These are phyloP conservation scores for Ceratobasidium sp. DNA, from an alignment of 1,284 basidiomycete species.

Conservation along the genomic window DNA sequence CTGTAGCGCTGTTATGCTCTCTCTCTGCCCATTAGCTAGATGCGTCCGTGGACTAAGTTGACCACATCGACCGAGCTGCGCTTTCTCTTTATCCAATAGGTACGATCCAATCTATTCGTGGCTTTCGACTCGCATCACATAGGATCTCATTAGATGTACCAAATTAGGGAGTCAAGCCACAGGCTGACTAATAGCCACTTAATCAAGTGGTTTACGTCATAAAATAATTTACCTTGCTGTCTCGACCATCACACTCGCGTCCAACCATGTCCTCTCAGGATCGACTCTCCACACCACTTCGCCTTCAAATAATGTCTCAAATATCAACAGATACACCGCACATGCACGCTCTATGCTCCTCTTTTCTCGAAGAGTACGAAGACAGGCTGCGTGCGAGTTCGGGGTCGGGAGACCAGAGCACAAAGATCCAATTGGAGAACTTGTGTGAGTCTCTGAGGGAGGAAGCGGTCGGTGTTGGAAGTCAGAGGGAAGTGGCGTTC, in stretches of 20 bases:
- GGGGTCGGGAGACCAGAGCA: slow-evolving; percentile 17
- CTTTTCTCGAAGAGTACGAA: slow-evolving; percentile 34
- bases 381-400: slow-evolving; percentile 6
- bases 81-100: too few relatives aligned
- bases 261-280: slow-evolving; percentile 12
- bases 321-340: neutral
- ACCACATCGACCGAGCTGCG: too few relatives aligned
- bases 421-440: slow-evolving; percentile 24
- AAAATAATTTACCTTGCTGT: too few relatives aligned
- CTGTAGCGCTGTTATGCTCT: too few relatives aligned
- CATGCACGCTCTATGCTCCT: slow-evolving; percentile 29
- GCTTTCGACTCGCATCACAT: too few relatives aligned
- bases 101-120: too few relatives aligned
- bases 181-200: neutral
- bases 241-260: neutral
- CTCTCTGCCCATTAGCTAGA: too few relatives aligned
- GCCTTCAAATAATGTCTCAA: slow-evolving; percentile 8
- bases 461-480: slow-evolving; percentile 8
- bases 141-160: too few relatives aligned
- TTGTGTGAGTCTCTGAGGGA: slow-evolving; percentile 33
- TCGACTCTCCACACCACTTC: slow-evolving; percentile 26
- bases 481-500: slow-evolving; percentile 26
- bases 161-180: too few relatives aligned
- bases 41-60: too few relatives aligned
- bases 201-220: neutral